phyloP scores from a whole-genome alignment of 495 filamentous ascomycete species.

The Saxophila tyrrhenica region DNA sequence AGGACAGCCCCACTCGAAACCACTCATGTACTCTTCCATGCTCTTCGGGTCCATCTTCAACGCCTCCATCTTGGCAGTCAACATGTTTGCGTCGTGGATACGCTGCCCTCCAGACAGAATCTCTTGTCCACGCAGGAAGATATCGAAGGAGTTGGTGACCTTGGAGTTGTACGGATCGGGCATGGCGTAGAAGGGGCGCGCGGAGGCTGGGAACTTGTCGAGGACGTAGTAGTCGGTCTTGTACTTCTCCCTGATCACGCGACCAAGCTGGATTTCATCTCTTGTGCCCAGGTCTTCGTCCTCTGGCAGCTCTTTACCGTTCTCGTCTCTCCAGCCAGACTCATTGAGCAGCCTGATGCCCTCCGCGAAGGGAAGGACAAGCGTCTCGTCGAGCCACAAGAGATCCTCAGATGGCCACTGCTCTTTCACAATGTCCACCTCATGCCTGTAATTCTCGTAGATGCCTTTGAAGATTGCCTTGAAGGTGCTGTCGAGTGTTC shows the following conservation, averaged over 20 bases:
- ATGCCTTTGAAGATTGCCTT: conserved; percentile 72
- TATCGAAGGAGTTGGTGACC: conserved; percentile 86
- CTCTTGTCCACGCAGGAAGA: conserved; percentile 89
- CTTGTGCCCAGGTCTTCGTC: conserved; percentile 73
- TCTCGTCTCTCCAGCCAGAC: conserved; percentile 65
- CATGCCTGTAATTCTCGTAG: conserved; percentile 34
- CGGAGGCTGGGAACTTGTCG: conserved; percentile 80
- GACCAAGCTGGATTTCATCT: conserved; percentile 76
- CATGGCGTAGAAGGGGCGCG: conserved; percentile 90
- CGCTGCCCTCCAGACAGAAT: conserved; percentile 86
- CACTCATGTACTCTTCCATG: conserved; percentile 82
- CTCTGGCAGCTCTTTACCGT: conserved; percentile 54
- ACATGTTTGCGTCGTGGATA: conserved; percentile 66
- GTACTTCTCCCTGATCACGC: conserved; percentile 74
- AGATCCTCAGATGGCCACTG: conserved; percentile 57
- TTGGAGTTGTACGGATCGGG: conserved; percentile 62
- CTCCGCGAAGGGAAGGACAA: conserved; percentile 67
- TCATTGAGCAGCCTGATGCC: conserved; percentile 70
- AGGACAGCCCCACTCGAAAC: conserved; percentile 77
- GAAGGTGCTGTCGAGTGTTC: conserved; percentile 72
- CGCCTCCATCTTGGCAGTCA: conserved; percentile 66
- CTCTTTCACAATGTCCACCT: conserved; percentile 38
- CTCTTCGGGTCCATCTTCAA: conserved; percentile 60
- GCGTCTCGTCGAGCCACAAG: conserved; percentile 74
- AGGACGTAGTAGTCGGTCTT: conserved; percentile 87